Evolutionary conservation across 345 rosid genomes (phyloP).

Genomic region (Hypericum androsaemum): DNA sequence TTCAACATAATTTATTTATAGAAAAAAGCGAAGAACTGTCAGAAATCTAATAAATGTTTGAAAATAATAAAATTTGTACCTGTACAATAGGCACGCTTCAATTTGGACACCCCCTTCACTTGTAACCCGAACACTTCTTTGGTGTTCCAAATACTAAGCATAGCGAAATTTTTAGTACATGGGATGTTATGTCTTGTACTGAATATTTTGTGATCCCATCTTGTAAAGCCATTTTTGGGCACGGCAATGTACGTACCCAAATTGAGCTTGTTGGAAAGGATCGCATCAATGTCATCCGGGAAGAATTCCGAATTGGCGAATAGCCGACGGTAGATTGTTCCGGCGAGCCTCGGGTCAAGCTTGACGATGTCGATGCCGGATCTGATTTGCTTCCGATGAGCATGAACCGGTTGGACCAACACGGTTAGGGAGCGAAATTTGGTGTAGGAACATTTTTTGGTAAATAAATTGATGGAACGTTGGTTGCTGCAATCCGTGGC

Average conservation of each 20-base stretch:
- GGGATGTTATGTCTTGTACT: too few relatives aligned
- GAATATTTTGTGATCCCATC: conserved; percentile 28
- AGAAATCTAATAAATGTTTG: too few relatives aligned
- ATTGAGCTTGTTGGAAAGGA: conserved; percentile 35
- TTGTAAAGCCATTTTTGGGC: conserved; percentile 19
- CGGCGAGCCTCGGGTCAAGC: conserved; percentile 25
- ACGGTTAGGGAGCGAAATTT: conserved; percentile 48
- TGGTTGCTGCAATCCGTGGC: conserved; percentile 59
- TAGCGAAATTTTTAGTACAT: conserved; percentile 38
- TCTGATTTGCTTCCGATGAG: conserved; percentile 34
- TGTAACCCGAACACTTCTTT: conserved; percentile 55
- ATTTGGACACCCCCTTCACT: conserved; percentile 43
- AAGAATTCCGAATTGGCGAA: conserved; percentile 49
- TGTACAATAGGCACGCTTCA: conserved; percentile 38
- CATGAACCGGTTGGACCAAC: conserved; percentile 72
- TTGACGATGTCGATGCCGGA: conserved; percentile 26
- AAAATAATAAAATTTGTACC: too few relatives aligned
- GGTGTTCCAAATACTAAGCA: conserved; percentile 66
- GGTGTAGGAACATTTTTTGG: conserved; percentile 35
- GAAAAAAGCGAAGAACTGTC: too few relatives aligned
- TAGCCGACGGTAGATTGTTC: conserved; percentile 27
- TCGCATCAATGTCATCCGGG: conserved; percentile 40
- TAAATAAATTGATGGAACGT: conserved; percentile 61
- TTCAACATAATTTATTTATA: too few relatives aligned
- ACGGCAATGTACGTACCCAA: conserved; percentile 68